Base-by-base conservation (phyloP, 2,329 filamentous ascomycete genomes). In the Talaromyces pinophilus region DNA sequence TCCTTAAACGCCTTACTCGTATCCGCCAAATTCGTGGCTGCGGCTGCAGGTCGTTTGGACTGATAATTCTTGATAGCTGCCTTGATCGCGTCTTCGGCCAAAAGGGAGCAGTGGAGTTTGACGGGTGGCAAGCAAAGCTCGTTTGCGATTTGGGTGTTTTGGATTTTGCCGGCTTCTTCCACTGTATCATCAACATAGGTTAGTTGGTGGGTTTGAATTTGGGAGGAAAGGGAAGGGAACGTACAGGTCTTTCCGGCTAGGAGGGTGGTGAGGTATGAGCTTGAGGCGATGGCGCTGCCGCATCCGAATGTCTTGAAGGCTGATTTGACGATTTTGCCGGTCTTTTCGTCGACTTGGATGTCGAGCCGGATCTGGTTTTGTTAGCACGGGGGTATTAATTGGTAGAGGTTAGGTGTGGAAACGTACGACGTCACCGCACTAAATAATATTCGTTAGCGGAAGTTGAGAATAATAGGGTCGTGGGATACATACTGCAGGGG, bases 261-360 rank as follows among this genome's bases (percentile, higher is more conserved):
- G 10, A 99, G 84, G 81, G 97, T 93, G 8, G 95, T 99, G 74
- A 99, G 82, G 78, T 99, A 99, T 76, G 91, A 95, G 67, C 91
- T 96, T 70, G 91, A 94, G 52, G 95, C 95, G 80, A 99, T 99
- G 70, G 95, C 95, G 35, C 90, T 93, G 64, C 93, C 93, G 78
- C 93, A 97, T 62, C 93, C 93, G 77, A 97, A 97, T 0, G 93
- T 97, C 88, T 97, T 97, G 87, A 97, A 97, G 82, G 96, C 95
- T 78, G 96, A 93, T 73, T 97, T 94, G 73, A 89, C 89, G 77
- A 97, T 97, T 72, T 89, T 94, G 79, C 95, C 92, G 74, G 88
- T 92, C 73, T 90, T 85, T 70, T 92, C 91, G 81, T 97, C 93
- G 74, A 97, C 93, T 67, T 92, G 90, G 81, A 96, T 96, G 83